Base-by-base conservation (phyloP, 2,329 filamentous ascomycete genomes). In the Coniochaeta sp. region DNA sequence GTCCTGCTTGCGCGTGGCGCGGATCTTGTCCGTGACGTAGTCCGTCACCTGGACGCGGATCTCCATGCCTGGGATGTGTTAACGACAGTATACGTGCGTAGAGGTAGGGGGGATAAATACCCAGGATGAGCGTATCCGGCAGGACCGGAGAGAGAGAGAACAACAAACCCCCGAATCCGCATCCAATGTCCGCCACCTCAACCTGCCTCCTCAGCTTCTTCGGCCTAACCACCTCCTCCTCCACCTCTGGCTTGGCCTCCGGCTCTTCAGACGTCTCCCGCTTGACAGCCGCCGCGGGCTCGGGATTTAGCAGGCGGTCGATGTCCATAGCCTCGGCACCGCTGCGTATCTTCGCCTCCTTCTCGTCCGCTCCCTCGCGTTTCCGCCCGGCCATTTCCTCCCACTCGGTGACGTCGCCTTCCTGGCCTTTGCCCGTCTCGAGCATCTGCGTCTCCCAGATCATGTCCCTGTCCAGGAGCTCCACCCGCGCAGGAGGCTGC, bases 161-260 rank as follows among this genome's bases (percentile, higher is more conserved):
- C 3, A 96, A 81, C 60, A 99, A 79, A 7, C 95, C 95, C 55
- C 95, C 95, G 73, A 96, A 99, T 5, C 95, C 95, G 73, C 95
- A 99, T 28, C 95, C 95, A 71, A 99, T 97, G 76, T 99, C 95
- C 65, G 93, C 92, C 54, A 99, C 86, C 71, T 97, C 92, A 55
- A 99, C 88, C 62, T 91, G 81, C 71, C 89, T 88, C 36, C 77
- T 79, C 62, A 89, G 74, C 38, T 67, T 71, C 67, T 73, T 72
- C 62, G 70, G 63, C 24, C 63, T 60, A 17, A 59, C 58, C 34
- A 26, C 54, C 54, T 34, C 58, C 34, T 17, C 54, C 54, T 34
- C 14, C 2, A 7, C 6, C 17, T 52, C 22, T 38, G 55, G 64
- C 67, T 57, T 72, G 69, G 44, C 4, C 28, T 14, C 65, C 66